Percentiles rank a stretch among this genome's conserved stretches.
Conservation (phyloP, 2,329 filamentous ascomycete genomes). For the Amesomyces nigricolor region DNA sequence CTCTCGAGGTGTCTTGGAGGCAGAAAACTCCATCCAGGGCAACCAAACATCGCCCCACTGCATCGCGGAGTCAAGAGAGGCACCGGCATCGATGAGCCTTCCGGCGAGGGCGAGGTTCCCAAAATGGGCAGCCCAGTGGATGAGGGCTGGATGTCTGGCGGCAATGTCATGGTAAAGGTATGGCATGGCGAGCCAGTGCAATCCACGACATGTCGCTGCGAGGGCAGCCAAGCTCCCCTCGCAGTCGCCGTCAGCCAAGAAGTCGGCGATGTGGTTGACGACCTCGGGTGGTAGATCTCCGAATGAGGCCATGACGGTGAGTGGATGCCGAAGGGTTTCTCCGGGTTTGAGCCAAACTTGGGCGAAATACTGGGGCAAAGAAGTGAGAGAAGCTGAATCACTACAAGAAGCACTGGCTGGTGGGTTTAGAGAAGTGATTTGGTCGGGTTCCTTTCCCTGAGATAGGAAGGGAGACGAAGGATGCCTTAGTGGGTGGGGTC, state of each 20-base stretch:
- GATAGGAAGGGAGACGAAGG: no score
- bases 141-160: conserved; percentile 2
- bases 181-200: conserved; percentile 8
- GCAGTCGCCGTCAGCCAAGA: background rate
- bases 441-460: no score
- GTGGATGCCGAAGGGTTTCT: no score
- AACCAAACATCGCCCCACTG: background rate
- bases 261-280: conserved; percentile 3
- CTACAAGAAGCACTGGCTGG: no score
- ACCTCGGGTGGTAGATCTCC: conserved; percentile 8
- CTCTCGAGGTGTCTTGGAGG: background rate
- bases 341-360: background rate
- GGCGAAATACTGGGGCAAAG: background rate
- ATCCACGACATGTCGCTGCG: conserved; percentile 7
- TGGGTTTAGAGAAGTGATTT: no score
- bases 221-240: conserved; percentile 8
- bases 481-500: no score
- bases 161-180: conserved; percentile 4
- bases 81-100: background rate
- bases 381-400: no score
- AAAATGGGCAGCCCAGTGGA: conserved; percentile 12
- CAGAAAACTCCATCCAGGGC: background rate
- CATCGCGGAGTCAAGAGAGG: background rate
- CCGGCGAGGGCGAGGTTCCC: conserved; percentile 3
- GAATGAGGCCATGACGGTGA: background rate